Base-by-base conservation (phyloP, 2,329 filamentous ascomycete genomes). In the Cladorrhinum sp. region DNA sequence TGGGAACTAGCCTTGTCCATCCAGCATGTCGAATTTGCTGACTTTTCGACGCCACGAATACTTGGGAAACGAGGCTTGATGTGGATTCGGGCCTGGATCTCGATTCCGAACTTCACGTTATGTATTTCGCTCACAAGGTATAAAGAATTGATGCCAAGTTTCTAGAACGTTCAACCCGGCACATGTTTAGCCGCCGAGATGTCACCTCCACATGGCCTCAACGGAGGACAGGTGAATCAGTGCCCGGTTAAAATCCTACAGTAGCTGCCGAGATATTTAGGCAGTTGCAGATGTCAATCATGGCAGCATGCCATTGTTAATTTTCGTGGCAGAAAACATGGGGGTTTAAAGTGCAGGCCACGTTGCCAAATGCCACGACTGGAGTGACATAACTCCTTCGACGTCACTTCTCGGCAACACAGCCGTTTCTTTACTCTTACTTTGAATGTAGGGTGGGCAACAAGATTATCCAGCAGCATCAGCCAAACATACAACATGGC, bases 271-370 rank as follows among this genome's bases (percentile, higher is more conserved):
- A 58, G 27, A 51, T 27, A 62, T 67, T 66, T 67, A 67, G 66
- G 64, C 66, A 66, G 64, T 66, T 65, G 59, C 5, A 48, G 20
- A 58, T 57, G 56, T 61, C 59, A 65, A 61, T 64, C 62, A 61
- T 32, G 50, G 16, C 13, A 50, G 20, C 36, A 22, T 53, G 25
- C 29, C 38, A 38, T 57, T 53, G 52, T 51, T 58, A 36, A 62
- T 41, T 22, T 41, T 52, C 41, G 57, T 61, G 52, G 41, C 57
- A 62, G 51, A 38, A 49, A 61, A 18, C 20, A 8, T 18, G 24
- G 27, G 41, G n/a, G 29, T 58, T 62, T 12, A 13, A 2, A 32
- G 51, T 62, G 60, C 62, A 65, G 62, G 66, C 64, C 66, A 67
- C 66, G 66, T 67, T 65, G 64, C 66, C 59, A 59, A 51, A 63